Evolutionary conservation across 345 rosid species (phyloP), one percentile per base, ranked within the genome.

Genomic region (Hirschfeldia incana): DNA sequence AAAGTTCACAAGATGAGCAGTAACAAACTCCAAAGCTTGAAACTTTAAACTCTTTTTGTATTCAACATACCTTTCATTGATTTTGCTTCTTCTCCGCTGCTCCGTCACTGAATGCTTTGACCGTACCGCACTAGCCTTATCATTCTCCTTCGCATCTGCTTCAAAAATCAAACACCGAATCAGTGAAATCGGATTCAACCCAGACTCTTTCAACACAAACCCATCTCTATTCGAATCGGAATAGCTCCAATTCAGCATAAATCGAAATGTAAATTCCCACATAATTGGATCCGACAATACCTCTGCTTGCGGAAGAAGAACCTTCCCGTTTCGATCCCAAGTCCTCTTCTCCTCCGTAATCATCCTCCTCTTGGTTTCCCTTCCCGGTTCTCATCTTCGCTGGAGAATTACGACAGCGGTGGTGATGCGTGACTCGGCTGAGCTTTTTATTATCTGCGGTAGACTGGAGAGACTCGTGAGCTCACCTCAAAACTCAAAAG

Each of bases 81-180:
- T 95, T 86, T 92, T 95, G 90, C 97, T 95, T 80, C 99, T 88
- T 77, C 98, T 81, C 21, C 96, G 87, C 85, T 92, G 99, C 84
- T 95, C 98, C 0, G 96, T 95, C 44, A 92, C 97, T 0, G 98
- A 92, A 80, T 95, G 99, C 42, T 95, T 95, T 33, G 98, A 95
- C 70, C 99, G 88, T 55, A 88, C 79, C 10, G 90, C 93, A 76
- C 73, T 88, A 15, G 96, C 97, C 85, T 81, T 92, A 68, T 90
- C 97, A 42, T 53, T 83, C 74, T 78, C 88, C 83, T 86, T 92
- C 63, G 88, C 87, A 85, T 89, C 98, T 90, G 93, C 82, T 75
- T 59, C 84, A 70, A 76, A 46, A 80, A 53, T 6, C 65, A 60
- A 21, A 78, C 75, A 21, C 62, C 70, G 29, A 70, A 21, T 73